phyloP scores from a whole-genome alignment of 2,329 filamentous ascomycete species.

The Aspergillus ochraceoroseus region DNA sequence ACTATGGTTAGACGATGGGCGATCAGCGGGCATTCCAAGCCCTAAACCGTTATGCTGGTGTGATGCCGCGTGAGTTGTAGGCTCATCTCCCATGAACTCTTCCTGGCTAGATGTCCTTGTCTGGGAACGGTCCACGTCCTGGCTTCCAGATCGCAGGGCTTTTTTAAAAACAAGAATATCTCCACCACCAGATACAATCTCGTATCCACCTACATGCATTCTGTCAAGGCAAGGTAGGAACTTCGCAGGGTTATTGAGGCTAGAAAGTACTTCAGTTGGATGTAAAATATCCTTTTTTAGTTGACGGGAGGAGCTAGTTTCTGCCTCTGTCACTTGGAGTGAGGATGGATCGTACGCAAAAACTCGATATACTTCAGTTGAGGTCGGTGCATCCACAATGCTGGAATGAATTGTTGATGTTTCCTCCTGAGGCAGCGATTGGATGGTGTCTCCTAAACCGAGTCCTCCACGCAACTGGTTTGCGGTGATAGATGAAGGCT shows the following conservation, averaged over 20 bases:
- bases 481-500: no score
- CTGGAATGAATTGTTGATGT: not conserved
- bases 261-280: conserved; percentile 35
- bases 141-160: not conserved
- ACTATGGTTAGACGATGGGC: not conserved
- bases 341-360: conserved; percentile 37
- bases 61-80: not conserved
- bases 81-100: not conserved
- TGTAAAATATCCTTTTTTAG: conserved; percentile 22
- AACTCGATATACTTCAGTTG: conserved; percentile 30
- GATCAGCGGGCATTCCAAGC: not conserved
- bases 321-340: conserved; percentile 29
- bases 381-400: not conserved
- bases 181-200: conserved; percentile 40
- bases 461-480: no score
- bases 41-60: not conserved
- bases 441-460: no score
- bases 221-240: conserved; percentile 40
- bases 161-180: conserved; percentile 42
- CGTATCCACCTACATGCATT: conserved; percentile 40
- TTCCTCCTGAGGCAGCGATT: not conserved
- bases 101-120: not conserved
- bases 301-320: conserved; percentile 32
- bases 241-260: conserved; percentile 39
- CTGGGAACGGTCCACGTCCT: not conserved